phyloP scores from a whole-genome alignment of 495 filamentous ascomycete genomes.

The Amphirosellinia nigrospora region DNA sequence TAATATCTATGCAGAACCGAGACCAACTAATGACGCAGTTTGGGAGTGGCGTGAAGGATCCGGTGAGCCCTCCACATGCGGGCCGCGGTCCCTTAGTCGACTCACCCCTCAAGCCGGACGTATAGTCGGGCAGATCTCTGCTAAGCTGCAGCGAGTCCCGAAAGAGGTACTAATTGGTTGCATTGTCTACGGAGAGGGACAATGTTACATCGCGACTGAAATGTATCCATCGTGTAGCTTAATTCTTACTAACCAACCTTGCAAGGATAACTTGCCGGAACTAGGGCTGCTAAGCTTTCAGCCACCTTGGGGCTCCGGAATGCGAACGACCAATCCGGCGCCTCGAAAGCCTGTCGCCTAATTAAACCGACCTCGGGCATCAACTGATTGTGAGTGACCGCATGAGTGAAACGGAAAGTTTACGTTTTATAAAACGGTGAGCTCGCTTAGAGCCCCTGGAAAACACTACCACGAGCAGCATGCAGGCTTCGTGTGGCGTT shows the following conservation, averaged over 20 bases:
- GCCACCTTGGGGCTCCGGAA: not conserved
- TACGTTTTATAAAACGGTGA: not conserved
- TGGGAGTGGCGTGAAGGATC: not conserved
- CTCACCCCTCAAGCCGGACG: not conserved
- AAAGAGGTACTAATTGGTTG: not conserved
- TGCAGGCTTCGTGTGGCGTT: not conserved
- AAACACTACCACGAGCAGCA: not conserved
- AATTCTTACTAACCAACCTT: not conserved
- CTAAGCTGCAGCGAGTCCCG: not conserved
- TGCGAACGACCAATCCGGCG: not conserved
- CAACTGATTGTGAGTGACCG: not conserved
- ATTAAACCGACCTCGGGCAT: not conserved
- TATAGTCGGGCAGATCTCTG: not conserved
- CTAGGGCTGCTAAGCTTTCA: not conserved
- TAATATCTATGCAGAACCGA: not conserved
- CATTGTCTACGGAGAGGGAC: not conserved
- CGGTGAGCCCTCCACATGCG: not conserved
- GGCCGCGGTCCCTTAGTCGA: not conserved
- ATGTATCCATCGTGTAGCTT: not conserved
- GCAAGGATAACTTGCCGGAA: not conserved
- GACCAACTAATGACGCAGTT: not conserved
- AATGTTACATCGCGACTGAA: not conserved
- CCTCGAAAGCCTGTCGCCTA: not conserved
- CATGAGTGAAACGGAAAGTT: not conserved
- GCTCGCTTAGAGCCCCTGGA: not conserved